These are phyloP conservation scores for Plicaturopsis crispa DNA, from an alignment of 768 basidiomycete genomes.

Conservation along the genomic window DNA sequence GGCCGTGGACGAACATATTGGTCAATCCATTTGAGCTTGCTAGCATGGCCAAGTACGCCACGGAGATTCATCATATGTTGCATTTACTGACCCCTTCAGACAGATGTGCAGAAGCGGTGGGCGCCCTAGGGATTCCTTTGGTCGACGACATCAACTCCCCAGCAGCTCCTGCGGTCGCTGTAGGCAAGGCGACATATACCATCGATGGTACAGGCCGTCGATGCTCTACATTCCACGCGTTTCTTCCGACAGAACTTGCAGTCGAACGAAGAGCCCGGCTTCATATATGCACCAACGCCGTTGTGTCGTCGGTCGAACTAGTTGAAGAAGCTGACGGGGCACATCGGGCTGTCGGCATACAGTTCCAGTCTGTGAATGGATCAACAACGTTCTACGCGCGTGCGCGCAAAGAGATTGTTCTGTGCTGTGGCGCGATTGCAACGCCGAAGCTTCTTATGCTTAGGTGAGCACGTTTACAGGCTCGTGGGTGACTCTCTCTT, in stretches of 20 bases:
- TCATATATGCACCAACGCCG: constrained; percentile 9
- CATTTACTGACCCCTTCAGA: not conserved
- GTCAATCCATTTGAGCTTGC: not conserved
- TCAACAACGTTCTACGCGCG: constrained; percentile 29
- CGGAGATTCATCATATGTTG: not conserved
- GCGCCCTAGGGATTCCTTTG: not conserved
- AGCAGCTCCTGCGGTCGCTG: constrained; percentile 1
- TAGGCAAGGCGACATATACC: constrained; percentile 1
- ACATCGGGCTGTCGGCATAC: not conserved
- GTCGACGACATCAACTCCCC: not conserved
- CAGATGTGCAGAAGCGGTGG: not conserved
- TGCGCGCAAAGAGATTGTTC: constrained; percentile 48
- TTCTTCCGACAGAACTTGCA: constrained; percentile 7
- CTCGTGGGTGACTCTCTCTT: not conserved
- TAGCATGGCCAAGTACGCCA: not conserved
- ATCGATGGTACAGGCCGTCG: constrained; percentile 6
- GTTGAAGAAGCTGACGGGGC: constrained; percentile 1
- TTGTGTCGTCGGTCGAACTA: constrained; percentile 5
- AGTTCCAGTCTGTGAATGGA: not conserved
- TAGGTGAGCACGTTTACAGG: constrained; percentile 1
- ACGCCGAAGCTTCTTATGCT: constrained; percentile 18
- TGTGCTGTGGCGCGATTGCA: constrained; percentile 21
- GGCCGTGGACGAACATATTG: not conserved
- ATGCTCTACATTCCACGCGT: constrained; percentile 10
- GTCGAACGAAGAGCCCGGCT: constrained; percentile 5